These are phyloP conservation scores for Helenozyma rhizophorensis DNA, from an alignment of 805 yeast species.

Conservation along the genomic window DNA sequence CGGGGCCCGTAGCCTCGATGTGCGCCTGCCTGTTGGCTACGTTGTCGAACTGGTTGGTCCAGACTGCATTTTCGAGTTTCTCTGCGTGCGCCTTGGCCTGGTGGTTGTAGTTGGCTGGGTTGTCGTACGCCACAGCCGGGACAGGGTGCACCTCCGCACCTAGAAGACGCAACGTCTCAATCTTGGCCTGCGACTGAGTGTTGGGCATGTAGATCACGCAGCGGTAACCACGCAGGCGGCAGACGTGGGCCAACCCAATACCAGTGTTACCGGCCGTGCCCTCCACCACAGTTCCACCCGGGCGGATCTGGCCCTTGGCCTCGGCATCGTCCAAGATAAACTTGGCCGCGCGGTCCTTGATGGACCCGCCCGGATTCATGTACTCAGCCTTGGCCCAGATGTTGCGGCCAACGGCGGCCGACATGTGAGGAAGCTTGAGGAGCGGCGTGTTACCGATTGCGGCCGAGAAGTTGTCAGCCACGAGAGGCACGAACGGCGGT, in stretches of 20 bases:
- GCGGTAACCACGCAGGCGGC: constrained; percentile 78
- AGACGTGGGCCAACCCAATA: constrained; percentile 78
- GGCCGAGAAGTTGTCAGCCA: constrained; percentile 67
- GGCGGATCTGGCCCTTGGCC: constrained; percentile 50
- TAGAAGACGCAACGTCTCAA: constrained; percentile 64
- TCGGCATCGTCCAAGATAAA: constrained; percentile 79
- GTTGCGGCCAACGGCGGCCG: constrained; percentile 60
- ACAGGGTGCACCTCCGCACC: constrained; percentile 90
- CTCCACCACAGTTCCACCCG: constrained; percentile 87
- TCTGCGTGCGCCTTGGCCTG: constrained; percentile 86
- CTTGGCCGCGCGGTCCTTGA: constrained; percentile 86
- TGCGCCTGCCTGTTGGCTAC: constrained; percentile 86
- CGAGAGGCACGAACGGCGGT: constrained; percentile 58
- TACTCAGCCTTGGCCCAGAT: constrained; percentile 88
- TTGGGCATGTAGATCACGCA: constrained; percentile 89
- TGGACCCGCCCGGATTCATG: constrained; percentile 92
- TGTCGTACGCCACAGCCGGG: constrained; percentile 77
- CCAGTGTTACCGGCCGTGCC: constrained; percentile 98
- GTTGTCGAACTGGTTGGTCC: constrained; percentile 93
- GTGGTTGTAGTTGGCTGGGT: constrained; percentile 84
- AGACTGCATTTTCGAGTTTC: constrained; percentile 67
- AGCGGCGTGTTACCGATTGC: constrained; percentile 95
- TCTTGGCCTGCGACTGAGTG: constrained; percentile 78
- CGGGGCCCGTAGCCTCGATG: constrained; percentile 88
- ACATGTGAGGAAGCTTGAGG: constrained; percentile 53